These are phyloP conservation scores for Erythrobasidium yunnanense DNA, from an alignment of 768 basidiomycete species.

Conservation along the genomic window DNA sequence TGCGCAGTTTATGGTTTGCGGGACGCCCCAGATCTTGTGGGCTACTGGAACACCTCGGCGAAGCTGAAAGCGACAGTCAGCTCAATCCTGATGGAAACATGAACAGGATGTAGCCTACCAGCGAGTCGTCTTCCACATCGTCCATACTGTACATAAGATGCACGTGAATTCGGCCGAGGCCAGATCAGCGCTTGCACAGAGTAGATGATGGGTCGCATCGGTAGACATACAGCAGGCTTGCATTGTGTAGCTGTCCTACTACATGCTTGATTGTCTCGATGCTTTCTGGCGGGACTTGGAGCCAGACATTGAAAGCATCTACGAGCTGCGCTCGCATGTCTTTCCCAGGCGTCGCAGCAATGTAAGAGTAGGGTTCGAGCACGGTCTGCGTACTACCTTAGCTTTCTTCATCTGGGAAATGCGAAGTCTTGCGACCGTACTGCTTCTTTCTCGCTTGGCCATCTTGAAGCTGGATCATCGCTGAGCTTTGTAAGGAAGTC, in stretches of 20 bases:
- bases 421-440: too few species aligned
- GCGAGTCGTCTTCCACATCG: conserved; percentile 38
- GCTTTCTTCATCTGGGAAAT: too few species aligned
- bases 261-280: conserved; percentile 64
- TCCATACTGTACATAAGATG: conserved; percentile 35
- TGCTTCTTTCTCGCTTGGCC: conserved; percentile 30
- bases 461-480: conserved; percentile 8
- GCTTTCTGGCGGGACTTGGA: conserved; percentile 63
- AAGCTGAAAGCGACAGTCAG: conserved; percentile 41
- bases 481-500: conserved; percentile 30
- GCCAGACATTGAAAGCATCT: conserved; percentile 86
- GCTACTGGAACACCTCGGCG: conserved; percentile 75
- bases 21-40: conserved; percentile 91
- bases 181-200: too few species aligned
- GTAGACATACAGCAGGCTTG: conserved; percentile 73
- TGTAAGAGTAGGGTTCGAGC: conserved; percentile 79
- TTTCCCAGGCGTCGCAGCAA: conserved; percentile 75
- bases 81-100: neutral
- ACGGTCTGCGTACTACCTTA: conserved; percentile 45
- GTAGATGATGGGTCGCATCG: too few species aligned
- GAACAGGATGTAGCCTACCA: neutral
- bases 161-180: too few species aligned
- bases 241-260: conserved; percentile 87
- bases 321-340: conserved; percentile 79
- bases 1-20: conserved; percentile 92